These are phyloP conservation scores for Aphanomyces astaci DNA, from an alignment of 352 stramenopile genomes.

Conservation along the genomic window DNA sequence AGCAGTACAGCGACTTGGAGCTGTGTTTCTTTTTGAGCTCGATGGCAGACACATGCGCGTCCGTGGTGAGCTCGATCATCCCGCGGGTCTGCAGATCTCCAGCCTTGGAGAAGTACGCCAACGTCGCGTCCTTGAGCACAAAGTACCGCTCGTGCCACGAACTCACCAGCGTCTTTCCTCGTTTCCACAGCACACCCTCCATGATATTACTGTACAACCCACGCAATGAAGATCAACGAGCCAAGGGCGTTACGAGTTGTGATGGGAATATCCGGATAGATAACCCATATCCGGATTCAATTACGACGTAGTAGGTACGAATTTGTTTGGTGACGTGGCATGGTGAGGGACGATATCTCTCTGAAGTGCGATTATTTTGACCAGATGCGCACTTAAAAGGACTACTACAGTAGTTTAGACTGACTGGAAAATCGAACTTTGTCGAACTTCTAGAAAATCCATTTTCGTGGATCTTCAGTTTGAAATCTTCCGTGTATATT, in stretches of 20 bases:
- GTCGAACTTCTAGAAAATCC: not conserved
- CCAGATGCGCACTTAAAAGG: not conserved
- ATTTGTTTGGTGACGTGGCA: not conserved
- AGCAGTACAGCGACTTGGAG: constrained; percentile 16
- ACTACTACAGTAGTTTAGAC: not conserved
- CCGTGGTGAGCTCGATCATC: not conserved
- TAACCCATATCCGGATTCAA: not conserved
- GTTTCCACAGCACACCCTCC: constrained; percentile 17
- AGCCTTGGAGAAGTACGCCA: constrained; percentile 20
- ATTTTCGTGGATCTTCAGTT: not conserved
- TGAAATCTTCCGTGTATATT: no score
- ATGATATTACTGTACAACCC: not conserved
- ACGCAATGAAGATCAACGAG: not conserved
- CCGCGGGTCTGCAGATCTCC: constrained; percentile 13
- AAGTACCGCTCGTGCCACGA: constrained; percentile 21
- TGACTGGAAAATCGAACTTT: not conserved
- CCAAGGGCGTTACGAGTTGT: not conserved
- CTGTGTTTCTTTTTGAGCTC: not conserved
- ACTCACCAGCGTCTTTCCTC: not conserved
- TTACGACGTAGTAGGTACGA: no score
- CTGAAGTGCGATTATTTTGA: not conserved
- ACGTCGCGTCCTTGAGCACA: constrained; percentile 14
- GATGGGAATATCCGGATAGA: not conserved
- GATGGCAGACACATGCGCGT: constrained; percentile 4
- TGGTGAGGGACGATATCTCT: not conserved